Conservation (phyloP, 2,329 filamentous ascomycete species). For the Fusarium sulawesiense region DNA sequence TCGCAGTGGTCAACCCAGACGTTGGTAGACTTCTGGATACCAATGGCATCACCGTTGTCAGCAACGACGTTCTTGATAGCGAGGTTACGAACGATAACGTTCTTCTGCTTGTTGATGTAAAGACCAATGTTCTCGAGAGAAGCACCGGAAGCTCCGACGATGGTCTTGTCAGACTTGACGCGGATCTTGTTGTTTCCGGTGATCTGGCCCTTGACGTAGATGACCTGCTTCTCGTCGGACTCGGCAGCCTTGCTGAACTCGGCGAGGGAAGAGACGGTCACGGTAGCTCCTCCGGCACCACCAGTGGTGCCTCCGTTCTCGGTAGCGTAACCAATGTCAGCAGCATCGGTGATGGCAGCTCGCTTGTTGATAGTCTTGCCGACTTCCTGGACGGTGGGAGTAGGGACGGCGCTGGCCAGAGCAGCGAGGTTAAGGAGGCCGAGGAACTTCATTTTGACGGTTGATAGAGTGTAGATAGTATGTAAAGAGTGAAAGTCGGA, state of each 20-base stretch:
- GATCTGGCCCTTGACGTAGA: slow-evolving; percentile 57
- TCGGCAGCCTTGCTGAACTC: slow-evolving; percentile 60
- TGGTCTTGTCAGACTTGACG: slow-evolving; percentile 59
- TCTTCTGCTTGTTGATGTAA: slow-evolving; percentile 63
- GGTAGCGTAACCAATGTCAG: slow-evolving; percentile 51
- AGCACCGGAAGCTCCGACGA: slow-evolving; percentile 55
- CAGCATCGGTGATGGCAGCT: slow-evolving; percentile 52
- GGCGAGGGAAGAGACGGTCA: slow-evolving; percentile 57
- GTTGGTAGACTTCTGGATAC: slow-evolving; percentile 67
- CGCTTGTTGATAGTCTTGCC: slow-evolving; percentile 49
- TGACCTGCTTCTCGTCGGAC: slow-evolving; percentile 56
- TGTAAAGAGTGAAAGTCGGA: slow-evolving; percentile 36
- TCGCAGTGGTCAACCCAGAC: slow-evolving; percentile 77
- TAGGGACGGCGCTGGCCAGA: slow-evolving; percentile 48
- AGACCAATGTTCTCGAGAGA: slow-evolving; percentile 61
- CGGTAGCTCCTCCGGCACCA: slow-evolving; percentile 61
- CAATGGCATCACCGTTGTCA: slow-evolving; percentile 68
- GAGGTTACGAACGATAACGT: slow-evolving; percentile 73
- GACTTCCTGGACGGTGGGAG: slow-evolving; percentile 46
- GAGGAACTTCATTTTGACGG: slow-evolving; percentile 50
- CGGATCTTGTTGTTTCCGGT: slow-evolving; percentile 53
- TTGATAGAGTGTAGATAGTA: slow-evolving; percentile 1
- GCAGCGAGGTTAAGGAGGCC: slow-evolving; percentile 48
- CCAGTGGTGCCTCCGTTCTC: slow-evolving; percentile 60
- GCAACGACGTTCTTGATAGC: slow-evolving; percentile 67